Base-by-base conservation (phyloP, 306 rosid genomes). In the Cucumis melo region DNA sequence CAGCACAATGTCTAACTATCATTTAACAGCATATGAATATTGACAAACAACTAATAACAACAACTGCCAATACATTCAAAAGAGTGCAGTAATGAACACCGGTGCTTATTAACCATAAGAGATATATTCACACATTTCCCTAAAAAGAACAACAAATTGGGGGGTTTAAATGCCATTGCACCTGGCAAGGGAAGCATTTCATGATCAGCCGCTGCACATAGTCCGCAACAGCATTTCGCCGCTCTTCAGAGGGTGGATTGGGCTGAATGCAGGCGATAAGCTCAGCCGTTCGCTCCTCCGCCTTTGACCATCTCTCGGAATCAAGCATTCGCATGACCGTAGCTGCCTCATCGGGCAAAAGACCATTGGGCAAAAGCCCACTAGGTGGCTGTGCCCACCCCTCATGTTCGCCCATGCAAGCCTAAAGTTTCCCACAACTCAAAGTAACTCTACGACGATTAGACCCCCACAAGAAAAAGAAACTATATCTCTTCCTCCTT, bases 211-310 rank as follows among this genome's bases (percentile, higher is more conserved):
- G 83, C 85, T 89, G 91, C 80, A 95, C 97, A 79, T 95, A 92
- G 78, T 85, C 86, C 0, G 98, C 98, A 24, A 95, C 98, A 0
- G 97, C 93, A 87, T 87, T 88, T 46, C 99, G 73, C 50, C 91
- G 93, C 21, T 81, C 87, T 83, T 92, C 99, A 0, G 99, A 92
- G 71, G 96, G 92, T 5, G 80, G 66, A 81, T 90, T 95, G 79
- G 99, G 99, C 92, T 92, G 97, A 87, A 95, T 95, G 89, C 96
- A 81, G 80, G 91, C 88, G 64, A 95, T 95, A 2, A 95, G 96
- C 84, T 92, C 93, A 16, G 90, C 87, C 20, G 93, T 92, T 87
- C 93, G 84, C 83, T 92, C 92, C 80, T 95, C 99, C 13, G 93
- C 98, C 86, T 82, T 92, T 74, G 51, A 13, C 99, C 99, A 95